A percentile compares a stretch with the other conserved stretches of the same genome.
These are phyloP conservation scores for Middelhovenomyces tepae DNA, from an alignment of 805 yeast genomes.

Conservation along the genomic window DNA sequence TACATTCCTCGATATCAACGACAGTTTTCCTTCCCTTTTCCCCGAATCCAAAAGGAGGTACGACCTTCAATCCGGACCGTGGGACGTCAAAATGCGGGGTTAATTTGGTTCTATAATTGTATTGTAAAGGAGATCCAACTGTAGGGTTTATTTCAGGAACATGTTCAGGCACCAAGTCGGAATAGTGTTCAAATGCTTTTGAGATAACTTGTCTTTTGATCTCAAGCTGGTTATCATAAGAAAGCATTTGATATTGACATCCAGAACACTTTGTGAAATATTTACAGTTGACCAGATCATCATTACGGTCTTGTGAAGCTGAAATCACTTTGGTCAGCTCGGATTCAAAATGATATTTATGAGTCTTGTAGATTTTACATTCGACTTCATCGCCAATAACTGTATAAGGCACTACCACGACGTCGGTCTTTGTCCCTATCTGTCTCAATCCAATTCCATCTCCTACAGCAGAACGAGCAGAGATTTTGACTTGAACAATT, in stretches of 20 bases:
- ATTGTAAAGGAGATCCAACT: conserved; percentile 67
- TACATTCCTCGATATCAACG: conserved; percentile 89
- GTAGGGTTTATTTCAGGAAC: conserved; percentile 60
- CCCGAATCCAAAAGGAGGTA: conserved; percentile 85
- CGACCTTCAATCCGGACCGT: conserved; percentile 32
- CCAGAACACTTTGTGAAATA: conserved; percentile 94
- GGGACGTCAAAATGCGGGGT: conserved; percentile 94
- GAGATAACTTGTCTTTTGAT: conserved; percentile 66
- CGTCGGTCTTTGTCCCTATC: conserved; percentile 27
- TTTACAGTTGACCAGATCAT: conserved; percentile 56
- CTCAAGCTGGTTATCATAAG: conserved; percentile 62
- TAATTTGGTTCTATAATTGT: conserved; percentile 78
- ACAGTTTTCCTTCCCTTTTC: conserved; percentile 61
- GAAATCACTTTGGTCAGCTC: conserved; percentile 52
- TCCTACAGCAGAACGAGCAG: conserved; percentile 65
- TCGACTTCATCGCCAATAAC: conserved; percentile 75
- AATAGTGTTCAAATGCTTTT: conserved; percentile 71
- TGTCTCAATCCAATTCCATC: conserved; percentile 43
- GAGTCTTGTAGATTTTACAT: conserved; percentile 67
- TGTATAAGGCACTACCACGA: conserved; percentile 78
- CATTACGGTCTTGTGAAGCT: conserved; percentile 42
- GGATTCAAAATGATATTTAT: conserved; percentile 62
- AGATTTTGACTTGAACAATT: conserved; percentile 49
- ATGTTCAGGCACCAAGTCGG: conserved; percentile 29
- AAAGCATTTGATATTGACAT: conserved; percentile 80